phyloP scores from a whole-genome alignment of 1,284 basidiomycete species.

The Mycosarcoma maydis region DNA sequence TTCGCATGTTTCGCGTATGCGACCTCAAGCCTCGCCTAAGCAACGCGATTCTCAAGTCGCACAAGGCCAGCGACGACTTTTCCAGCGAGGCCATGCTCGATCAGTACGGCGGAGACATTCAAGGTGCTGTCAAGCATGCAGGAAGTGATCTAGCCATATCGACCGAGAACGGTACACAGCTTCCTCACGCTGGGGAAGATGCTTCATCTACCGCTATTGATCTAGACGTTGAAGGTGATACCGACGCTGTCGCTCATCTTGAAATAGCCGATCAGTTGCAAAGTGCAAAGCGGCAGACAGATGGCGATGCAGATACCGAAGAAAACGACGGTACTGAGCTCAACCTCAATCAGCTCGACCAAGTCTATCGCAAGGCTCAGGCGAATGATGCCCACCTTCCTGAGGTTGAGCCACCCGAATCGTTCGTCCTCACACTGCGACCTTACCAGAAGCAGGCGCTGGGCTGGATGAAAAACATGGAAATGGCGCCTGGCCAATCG shows the following conservation, averaged over 20 bases:
- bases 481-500: conserved; percentile 65
- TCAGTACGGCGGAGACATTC: conserved; percentile 68
- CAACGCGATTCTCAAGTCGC: conserved; percentile 50
- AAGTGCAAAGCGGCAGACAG: conserved; percentile 26
- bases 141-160: background rate
- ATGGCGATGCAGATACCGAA: conserved; percentile 28
- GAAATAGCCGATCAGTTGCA: conserved; percentile 27
- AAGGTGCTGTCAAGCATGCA: conserved; percentile 1
- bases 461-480: conserved; percentile 93
- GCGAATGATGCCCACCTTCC: conserved; percentile 79
- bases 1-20: conserved; percentile 61
- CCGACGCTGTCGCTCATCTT: background rate
- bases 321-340: conserved; percentile 63
- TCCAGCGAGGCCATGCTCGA: conserved; percentile 53
- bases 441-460: conserved; percentile 93
- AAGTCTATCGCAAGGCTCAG: conserved; percentile 73
- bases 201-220: conserved; percentile 17
- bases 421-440: conserved; percentile 82
- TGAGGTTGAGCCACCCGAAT: conserved; percentile 82
- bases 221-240: conserved; percentile 14
- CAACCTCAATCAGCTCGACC: conserved; percentile 45
- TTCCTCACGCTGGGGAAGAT: conserved; percentile 8
- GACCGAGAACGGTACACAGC: background rate
- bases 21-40: conserved; percentile 52
- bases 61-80: conserved; percentile 71